A percentile compares a stretch with the other conserved stretches of the same genome.
phyloP scores from a whole-genome alignment of 2,329 filamentous ascomycete species.

The Phialophora expanda region DNA sequence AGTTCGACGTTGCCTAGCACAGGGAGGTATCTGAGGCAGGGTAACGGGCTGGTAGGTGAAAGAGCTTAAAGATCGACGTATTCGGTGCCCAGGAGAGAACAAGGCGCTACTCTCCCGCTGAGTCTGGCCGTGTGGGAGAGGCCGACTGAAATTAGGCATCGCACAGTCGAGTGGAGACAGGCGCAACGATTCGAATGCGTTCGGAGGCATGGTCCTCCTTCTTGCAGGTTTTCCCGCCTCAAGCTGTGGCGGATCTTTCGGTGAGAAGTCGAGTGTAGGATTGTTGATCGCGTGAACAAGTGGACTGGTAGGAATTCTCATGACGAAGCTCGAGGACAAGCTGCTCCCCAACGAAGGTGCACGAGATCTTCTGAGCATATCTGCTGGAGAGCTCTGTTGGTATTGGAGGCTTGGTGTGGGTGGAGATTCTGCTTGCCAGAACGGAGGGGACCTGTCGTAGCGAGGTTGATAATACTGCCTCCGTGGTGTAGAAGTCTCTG shows the following conservation, averaged over 20 bases:
- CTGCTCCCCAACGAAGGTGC: conserved; percentile 72
- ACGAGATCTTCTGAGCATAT: conserved; percentile 42
- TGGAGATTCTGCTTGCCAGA: conserved; percentile 41
- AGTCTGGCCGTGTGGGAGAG: conserved; percentile 39
- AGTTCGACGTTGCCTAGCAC: conserved; percentile 64
- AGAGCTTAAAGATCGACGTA: conserved; percentile 74
- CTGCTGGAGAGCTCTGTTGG: conserved; percentile 9
- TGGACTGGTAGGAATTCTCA: conserved; percentile 89
- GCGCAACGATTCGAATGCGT: conserved; percentile 59
- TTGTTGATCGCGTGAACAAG: conserved; percentile 88
- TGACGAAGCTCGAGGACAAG: conserved; percentile 77
- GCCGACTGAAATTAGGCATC: conserved; percentile 49
- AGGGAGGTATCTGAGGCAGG: conserved; percentile 58
- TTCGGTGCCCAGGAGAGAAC: conserved; percentile 64
- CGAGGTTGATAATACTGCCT: neutral
- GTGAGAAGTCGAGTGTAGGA: conserved; percentile 71
- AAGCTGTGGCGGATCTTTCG: conserved; percentile 51
- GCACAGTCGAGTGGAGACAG: conserved; percentile 45
- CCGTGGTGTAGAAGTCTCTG: conserved; percentile 6
- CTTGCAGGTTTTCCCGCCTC: conserved; percentile 51
- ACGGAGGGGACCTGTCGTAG: conserved; percentile 19
- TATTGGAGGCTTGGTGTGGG: conserved; percentile 22
- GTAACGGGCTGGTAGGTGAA: conserved; percentile 55
- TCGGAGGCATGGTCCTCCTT: conserved; percentile 74
- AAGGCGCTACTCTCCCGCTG: conserved; percentile 58